Conservation (phyloP, 73 alveolate genomes). For the Tetrahymena elliotti region DNA sequence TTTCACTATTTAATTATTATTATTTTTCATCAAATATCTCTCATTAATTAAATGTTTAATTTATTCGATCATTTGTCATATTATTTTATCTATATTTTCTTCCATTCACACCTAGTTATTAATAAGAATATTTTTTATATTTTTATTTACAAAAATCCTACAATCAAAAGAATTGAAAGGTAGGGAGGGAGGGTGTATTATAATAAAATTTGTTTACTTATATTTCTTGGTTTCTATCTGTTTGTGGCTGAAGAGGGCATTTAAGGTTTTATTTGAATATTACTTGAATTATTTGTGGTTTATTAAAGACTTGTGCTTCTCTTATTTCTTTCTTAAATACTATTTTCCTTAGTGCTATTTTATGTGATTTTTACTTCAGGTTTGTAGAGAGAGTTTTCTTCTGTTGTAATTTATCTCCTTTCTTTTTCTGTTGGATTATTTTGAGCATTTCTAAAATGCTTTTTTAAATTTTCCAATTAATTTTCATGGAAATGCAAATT, state of each 20-base stretch:
- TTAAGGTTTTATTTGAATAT: not conserved
- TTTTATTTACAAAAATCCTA: no score
- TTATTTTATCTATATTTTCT: not conserved
- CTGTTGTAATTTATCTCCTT: not conserved
- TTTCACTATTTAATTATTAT: no score
- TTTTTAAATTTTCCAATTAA: slow-evolving; percentile 1
- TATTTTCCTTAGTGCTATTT: not conserved
- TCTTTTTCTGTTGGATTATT: not conserved
- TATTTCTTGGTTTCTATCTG: not conserved
- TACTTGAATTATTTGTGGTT: not conserved
- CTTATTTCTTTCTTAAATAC: not conserved
- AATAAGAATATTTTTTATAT: not conserved
- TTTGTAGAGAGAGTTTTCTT: not conserved
- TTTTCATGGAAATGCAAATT: slow-evolving; percentile 32
- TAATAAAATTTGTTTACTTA: not conserved
- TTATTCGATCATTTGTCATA: not conserved
- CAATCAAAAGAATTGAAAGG: no score
- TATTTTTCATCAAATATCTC: no score
- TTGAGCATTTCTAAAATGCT: not conserved
- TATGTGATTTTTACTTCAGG: not conserved
- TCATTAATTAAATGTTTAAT: not conserved
- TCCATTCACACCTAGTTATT: not conserved
- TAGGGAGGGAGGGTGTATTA: no score
- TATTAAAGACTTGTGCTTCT: not conserved
- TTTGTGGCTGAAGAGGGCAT: not conserved